Percentiles rank a stretch among this genome's conserved stretches.
These are phyloP conservation scores for Chytriomyces confervae DNA, from an alignment of 192 early-diverging fungal species.

Conservation along the genomic window DNA sequence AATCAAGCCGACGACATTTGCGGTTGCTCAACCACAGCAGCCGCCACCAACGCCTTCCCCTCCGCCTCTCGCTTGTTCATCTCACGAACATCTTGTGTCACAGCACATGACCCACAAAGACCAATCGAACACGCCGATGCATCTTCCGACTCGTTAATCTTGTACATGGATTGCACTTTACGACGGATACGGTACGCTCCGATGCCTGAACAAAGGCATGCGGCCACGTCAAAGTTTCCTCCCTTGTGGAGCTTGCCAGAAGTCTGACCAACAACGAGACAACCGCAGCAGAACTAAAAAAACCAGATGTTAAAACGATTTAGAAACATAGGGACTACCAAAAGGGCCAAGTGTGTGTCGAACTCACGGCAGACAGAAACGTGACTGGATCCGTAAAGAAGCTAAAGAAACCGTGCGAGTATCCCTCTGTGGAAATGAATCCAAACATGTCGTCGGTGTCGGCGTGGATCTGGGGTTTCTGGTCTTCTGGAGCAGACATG, in stretches of 20 bases:
- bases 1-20: background rate
- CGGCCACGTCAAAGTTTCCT: constrained; percentile 20
- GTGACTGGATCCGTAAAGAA: constrained; percentile 5
- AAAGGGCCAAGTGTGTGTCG: too few relatives aligned
- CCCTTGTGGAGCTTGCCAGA: constrained; percentile 22
- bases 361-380: background rate
- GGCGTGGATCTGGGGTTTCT: background rate
- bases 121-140: constrained; percentile 20
- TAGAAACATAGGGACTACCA: too few relatives aligned
- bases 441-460: constrained; percentile 1
- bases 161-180: constrained; percentile 7
- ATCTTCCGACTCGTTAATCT: constrained; percentile 30
- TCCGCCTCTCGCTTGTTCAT: background rate
- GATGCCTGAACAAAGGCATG: constrained; percentile 19
- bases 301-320: too few relatives aligned
- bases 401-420: constrained; percentile 17
- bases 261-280: constrained; percentile 17
- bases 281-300: constrained; percentile 10
- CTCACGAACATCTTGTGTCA: constrained; percentile 27
- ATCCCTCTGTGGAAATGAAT: background rate
- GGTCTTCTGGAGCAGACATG: too few relatives aligned
- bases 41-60: background rate
- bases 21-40: background rate
- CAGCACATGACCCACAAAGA: constrained; percentile 2
- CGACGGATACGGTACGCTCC: constrained; percentile 23